Conservation (phyloP, 2,329 filamentous ascomycete species). For the Ascochyta rabiei region DNA sequence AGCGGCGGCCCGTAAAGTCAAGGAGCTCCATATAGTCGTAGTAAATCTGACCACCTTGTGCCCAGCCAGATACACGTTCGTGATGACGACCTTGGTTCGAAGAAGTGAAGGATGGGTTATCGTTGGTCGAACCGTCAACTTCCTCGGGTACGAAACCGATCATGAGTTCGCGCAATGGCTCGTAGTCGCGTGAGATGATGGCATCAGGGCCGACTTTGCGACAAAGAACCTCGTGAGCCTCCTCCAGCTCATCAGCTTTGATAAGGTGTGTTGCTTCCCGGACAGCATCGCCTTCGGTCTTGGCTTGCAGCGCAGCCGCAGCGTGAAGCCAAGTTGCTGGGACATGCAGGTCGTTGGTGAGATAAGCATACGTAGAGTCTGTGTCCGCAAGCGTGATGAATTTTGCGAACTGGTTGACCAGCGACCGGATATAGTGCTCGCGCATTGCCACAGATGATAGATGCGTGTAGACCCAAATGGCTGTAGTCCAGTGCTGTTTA, state of each 20-base stretch:
- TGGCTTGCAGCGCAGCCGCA: slow-evolving; percentile 82
- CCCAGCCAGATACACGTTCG: slow-evolving; percentile 71
- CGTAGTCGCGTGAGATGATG: slow-evolving; percentile 82
- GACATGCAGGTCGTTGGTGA: slow-evolving; percentile 71
- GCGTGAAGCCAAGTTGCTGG: slow-evolving; percentile 83
- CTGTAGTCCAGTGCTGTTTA: slow-evolving; percentile 50
- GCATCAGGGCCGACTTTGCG: slow-evolving; percentile 80
- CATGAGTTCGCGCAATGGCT: slow-evolving; percentile 70
- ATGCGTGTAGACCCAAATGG: slow-evolving; percentile 78
- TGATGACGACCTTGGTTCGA: slow-evolving; percentile 17
- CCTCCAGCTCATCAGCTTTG: slow-evolving; percentile 73
- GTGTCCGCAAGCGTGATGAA: slow-evolving; percentile 65
- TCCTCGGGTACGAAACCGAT: slow-evolving; percentile 64
- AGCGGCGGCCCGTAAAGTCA: slow-evolving; percentile 40
- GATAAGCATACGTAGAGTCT: slow-evolving; percentile 61
- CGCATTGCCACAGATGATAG: slow-evolving; percentile 69
- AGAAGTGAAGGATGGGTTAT: slow-evolving; percentile 16
- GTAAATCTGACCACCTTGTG: slow-evolving; percentile 80
- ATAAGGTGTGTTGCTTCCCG: slow-evolving; percentile 71
- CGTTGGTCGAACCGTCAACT: slow-evolving; percentile 50
- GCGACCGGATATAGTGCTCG: slow-evolving; percentile 73
- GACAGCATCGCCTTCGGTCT: slow-evolving; percentile 69
- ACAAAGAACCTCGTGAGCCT: slow-evolving; percentile 84
- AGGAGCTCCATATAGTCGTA: slow-evolving; percentile 63
- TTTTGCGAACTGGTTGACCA: slow-evolving; percentile 64